These are phyloP conservation scores for Fusarium fujikuroi DNA, from an alignment of 2,329 filamentous ascomycete species.

Conservation along the genomic window DNA sequence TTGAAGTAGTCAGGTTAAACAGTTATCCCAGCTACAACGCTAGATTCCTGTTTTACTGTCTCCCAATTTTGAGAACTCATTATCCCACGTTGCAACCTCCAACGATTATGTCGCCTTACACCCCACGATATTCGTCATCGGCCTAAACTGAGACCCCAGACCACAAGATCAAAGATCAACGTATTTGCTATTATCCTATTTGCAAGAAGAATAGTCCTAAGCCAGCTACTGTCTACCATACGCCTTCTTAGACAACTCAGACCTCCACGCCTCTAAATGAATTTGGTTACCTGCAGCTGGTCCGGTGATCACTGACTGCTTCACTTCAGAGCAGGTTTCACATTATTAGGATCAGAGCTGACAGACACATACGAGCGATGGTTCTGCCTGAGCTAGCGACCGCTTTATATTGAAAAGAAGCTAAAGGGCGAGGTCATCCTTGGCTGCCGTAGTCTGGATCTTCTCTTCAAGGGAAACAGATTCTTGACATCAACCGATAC, in stretches of 20 bases:
- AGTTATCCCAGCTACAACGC: background rate
- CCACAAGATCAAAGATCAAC: slow-evolving; percentile 26
- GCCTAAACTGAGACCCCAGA: slow-evolving; percentile 18
- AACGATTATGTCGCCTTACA: slow-evolving; percentile 39
- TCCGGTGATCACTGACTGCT: slow-evolving; percentile 15
- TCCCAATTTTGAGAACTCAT: background rate
- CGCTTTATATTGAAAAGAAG: background rate
- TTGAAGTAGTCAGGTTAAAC: background rate
- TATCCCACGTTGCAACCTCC: background rate
- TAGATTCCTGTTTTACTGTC: background rate
- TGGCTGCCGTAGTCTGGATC: background rate
- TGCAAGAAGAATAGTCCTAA: slow-evolving; percentile 17
- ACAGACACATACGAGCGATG: background rate
- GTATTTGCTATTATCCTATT: slow-evolving; percentile 21
- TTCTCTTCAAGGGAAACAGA: background rate
- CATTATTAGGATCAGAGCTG: background rate
- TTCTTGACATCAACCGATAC: background rate
- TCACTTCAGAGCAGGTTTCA: background rate
- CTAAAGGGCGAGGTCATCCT: background rate
- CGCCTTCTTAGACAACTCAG: slow-evolving; percentile 16
- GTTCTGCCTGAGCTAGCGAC: background rate
- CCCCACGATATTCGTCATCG: slow-evolving; percentile 45
- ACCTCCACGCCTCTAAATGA: slow-evolving; percentile 20
- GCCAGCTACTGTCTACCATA: slow-evolving; percentile 1
- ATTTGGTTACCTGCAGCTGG: slow-evolving; percentile 5